Evolutionary conservation across 2,329 filamentous ascomycete genomes (phyloP), one percentile per base, ranked within the genome.

Genomic region (Hypoxylon sp.): DNA sequence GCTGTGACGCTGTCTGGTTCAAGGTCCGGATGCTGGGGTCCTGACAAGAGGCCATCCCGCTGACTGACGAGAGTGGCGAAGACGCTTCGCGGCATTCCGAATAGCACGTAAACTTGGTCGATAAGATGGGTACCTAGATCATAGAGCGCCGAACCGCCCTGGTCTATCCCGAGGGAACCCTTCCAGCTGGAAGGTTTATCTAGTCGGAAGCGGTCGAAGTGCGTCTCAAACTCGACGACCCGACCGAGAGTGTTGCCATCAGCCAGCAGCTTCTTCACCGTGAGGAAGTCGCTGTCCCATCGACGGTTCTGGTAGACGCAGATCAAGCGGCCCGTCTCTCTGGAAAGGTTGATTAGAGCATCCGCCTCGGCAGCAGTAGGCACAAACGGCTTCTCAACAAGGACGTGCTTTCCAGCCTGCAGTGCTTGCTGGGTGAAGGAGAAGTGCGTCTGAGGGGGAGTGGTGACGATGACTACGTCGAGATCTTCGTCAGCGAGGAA

Each of bases 371-470:
- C 83, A 1, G 87, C 83, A 1, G 90, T 92, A 19, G 92, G 90
- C 11, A 93, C 91, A 78, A 95, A 95, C 2, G 93, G 93, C 83
- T 95, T 95, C 83, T 95, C 93, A 53, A 92, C 91, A 58, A 95
- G 84, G 26, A 94, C 91, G 78, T 95, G 90, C 83, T 94, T 94
- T 73, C 90, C 90, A 9, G 86, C 83, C 76, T 91, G 84, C 52
- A 95, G 84, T 0, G 91, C 90, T 57, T 86, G 79, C 78, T 89
- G 89, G 37, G 88, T 84, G 73, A 94, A 83, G 14, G 83, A 78
- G 76, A 89, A 92, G 82, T 95, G 93, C 10, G 88, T 90, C 69
- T 90, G 85, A 0, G 92, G 92, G 0, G 91, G 88, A 0, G 91
- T 94, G 58, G 89, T 90, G 68, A 96, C 81, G 72, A 94, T 84